phyloP scores from a whole-genome alignment of 2,329 filamentous ascomycete species.

The Stagonosporopsis tanaceti region DNA sequence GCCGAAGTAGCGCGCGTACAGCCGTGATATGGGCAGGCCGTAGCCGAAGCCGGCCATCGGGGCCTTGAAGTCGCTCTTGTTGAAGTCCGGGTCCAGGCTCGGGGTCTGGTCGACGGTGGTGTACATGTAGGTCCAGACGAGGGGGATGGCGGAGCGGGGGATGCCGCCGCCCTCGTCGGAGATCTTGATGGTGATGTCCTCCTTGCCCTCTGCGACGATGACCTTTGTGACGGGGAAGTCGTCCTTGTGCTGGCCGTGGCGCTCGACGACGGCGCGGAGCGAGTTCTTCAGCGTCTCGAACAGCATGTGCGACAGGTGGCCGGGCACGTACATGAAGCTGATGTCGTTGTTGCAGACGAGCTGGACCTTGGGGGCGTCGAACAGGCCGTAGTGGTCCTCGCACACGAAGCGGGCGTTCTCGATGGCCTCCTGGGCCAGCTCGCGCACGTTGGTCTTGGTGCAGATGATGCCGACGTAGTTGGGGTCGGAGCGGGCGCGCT shows the following conservation, averaged over 20 bases:
- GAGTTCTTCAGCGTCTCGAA: constrained; percentile 99
- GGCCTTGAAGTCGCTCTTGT: constrained; percentile 99
- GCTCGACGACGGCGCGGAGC: constrained; percentile 93
- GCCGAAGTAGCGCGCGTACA: constrained; percentile 97
- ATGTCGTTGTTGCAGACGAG: constrained; percentile 93
- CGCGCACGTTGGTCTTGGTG: constrained; percentile 95
- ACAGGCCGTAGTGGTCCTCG: constrained; percentile 97
- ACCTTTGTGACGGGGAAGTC: constrained; percentile 97
- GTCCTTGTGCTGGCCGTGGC: constrained; percentile 92
- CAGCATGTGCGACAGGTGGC: constrained; percentile 98
- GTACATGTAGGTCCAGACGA: constrained; percentile 99
- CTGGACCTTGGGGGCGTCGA: constrained; percentile 95
- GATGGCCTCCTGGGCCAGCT: constrained; percentile 95
- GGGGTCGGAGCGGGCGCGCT: constrained; percentile 86
- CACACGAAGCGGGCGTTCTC: constrained; percentile 99
- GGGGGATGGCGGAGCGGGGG: constrained; percentile 86
- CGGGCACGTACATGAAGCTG: constrained; percentile 99
- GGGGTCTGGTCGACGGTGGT: constrained; percentile 97
- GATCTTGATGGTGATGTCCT: constrained; percentile 99
- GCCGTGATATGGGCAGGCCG: constrained; percentile 87
- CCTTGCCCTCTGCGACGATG: constrained; percentile 95
- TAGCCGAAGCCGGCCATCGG: constrained; percentile 99
- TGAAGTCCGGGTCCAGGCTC: constrained; percentile 94
- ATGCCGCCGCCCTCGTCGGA: constrained; percentile 97
- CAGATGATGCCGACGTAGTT: constrained; percentile 99